Percentiles rank a stretch among this genome's conserved stretches.
These are phyloP conservation scores for Aspergillus quadrilineatus DNA, from an alignment of 2,329 filamentous ascomycete species.

Conservation along the genomic window DNA sequence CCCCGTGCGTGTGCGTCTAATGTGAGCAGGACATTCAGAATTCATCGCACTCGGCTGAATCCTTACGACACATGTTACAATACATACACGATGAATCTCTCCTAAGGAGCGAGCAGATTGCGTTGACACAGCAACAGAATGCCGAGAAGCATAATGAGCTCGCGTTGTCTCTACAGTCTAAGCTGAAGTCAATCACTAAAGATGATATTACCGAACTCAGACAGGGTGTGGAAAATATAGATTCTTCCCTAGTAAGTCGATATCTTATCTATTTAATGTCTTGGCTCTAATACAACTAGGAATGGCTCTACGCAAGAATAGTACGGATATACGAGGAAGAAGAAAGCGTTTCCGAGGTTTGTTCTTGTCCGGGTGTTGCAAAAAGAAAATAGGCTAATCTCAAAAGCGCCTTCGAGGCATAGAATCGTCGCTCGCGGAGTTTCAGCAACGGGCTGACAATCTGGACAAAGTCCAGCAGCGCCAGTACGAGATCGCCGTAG, in stretches of 20 bases:
- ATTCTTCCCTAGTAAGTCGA: slow-evolving; percentile 35
- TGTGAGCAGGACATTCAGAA: slow-evolving; percentile 31
- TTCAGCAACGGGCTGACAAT: slow-evolving; percentile 32
- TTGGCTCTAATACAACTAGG: slow-evolving; percentile 19
- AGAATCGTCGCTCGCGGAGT: slow-evolving; percentile 32
- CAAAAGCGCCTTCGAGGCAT: slow-evolving; percentile 38
- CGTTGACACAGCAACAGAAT: slow-evolving; percentile 28
- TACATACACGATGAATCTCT: slow-evolving; percentile 29
- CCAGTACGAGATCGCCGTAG: slow-evolving; percentile 32
- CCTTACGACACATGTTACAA: slow-evolving; percentile 28
- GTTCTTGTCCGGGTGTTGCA: neutral
- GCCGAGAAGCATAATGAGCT: slow-evolving; percentile 29
- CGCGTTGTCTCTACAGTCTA: slow-evolving; percentile 31
- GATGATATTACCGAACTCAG: slow-evolving; percentile 30
- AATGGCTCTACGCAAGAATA: slow-evolving; percentile 32
- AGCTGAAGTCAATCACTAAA: slow-evolving; percentile 29
- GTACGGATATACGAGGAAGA: slow-evolving; percentile 34
- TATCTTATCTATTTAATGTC: neutral
- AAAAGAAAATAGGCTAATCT: slow-evolving; percentile 19
- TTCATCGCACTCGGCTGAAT: slow-evolving; percentile 23
- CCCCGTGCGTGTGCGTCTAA: slow-evolving; percentile 5
- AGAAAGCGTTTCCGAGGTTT: slow-evolving; percentile 34
- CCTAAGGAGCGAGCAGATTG: slow-evolving; percentile 29
- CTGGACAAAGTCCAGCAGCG: slow-evolving; percentile 35
- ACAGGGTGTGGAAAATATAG: slow-evolving; percentile 31